Conservation (phyloP, 2,329 filamentous ascomycete species). For the Amauroascus verrucosus region DNA sequence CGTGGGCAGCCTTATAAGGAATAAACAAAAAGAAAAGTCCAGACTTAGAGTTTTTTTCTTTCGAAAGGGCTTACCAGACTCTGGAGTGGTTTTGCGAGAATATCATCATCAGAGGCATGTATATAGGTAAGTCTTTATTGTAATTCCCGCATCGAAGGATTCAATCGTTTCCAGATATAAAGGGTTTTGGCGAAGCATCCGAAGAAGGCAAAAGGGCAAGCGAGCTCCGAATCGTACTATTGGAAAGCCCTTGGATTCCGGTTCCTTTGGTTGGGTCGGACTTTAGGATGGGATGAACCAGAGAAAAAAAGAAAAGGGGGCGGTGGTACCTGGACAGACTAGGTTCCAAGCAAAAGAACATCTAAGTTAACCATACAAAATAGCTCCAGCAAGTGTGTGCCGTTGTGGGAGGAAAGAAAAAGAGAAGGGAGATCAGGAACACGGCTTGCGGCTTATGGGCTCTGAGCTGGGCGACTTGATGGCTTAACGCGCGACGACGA, state of each 20-base stretch:
- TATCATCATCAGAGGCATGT: background rate
- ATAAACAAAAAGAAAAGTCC: slow-evolving; percentile 3
- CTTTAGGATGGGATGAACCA: background rate
- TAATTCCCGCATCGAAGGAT: background rate
- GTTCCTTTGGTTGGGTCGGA: background rate
- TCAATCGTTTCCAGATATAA: background rate
- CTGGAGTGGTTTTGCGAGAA: background rate
- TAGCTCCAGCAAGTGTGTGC: no score
- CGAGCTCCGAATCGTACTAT: background rate
- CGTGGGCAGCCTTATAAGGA: background rate
- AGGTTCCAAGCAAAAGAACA: background rate
- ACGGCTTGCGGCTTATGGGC: no score
- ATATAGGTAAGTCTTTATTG: no score
- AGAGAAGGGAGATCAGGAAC: no score
- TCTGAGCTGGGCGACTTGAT: no score
- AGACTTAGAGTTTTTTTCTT: background rate
- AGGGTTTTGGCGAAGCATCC: background rate
- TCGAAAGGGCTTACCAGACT: slow-evolving; percentile 3
- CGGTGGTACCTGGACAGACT: background rate
- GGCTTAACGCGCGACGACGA: background rate
- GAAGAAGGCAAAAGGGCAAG: background rate
- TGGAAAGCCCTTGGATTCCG: background rate
- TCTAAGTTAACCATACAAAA: no score
- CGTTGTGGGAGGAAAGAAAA: no score
- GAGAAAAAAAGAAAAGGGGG: background rate